Percentiles rank a stretch among this genome's conserved stretches.
These are phyloP conservation scores for Cadophora gregata DNA, from an alignment of 2,329 filamentous ascomycete genomes.

Conservation along the genomic window DNA sequence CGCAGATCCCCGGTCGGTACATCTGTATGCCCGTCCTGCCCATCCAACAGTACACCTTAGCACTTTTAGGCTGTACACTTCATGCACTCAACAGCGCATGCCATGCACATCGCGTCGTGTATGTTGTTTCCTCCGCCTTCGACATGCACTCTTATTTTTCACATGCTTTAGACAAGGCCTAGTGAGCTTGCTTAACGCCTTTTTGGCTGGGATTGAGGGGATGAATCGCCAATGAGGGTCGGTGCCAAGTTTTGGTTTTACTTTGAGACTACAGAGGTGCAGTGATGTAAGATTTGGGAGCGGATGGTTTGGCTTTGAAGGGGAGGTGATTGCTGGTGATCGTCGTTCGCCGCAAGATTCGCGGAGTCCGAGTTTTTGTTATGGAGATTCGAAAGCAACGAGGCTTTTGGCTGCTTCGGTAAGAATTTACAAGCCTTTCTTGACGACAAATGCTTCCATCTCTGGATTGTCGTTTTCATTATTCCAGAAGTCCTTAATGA, in stretches of 20 bases:
- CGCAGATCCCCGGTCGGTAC: not conserved
- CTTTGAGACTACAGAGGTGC: not conserved
- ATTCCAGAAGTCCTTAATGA: no score
- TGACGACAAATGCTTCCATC: no score
- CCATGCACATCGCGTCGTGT: not conserved
- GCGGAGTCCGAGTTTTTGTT: not conserved
- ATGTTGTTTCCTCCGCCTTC: not conserved
- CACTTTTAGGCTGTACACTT: not conserved
- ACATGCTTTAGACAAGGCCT: not conserved
- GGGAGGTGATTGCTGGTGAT: not conserved
- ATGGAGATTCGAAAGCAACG: not conserved
- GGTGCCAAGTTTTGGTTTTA: not conserved
- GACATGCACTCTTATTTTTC: constrained; percentile 6
- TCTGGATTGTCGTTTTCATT: no score
- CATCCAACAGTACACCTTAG: not conserved
- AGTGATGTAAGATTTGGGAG: not conserved
- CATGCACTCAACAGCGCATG: not conserved
- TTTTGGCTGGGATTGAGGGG: not conserved
- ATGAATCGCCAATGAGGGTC: not conserved
- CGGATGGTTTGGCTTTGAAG: not conserved
- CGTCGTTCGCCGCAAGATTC: not conserved
- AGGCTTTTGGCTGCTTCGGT: no score
- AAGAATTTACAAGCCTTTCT: no score
- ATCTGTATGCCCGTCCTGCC: not conserved
- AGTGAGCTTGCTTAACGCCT: not conserved